Evolutionary conservation across 2,329 filamentous ascomycete species (phyloP).

Genomic region (Fusarium citri): DNA sequence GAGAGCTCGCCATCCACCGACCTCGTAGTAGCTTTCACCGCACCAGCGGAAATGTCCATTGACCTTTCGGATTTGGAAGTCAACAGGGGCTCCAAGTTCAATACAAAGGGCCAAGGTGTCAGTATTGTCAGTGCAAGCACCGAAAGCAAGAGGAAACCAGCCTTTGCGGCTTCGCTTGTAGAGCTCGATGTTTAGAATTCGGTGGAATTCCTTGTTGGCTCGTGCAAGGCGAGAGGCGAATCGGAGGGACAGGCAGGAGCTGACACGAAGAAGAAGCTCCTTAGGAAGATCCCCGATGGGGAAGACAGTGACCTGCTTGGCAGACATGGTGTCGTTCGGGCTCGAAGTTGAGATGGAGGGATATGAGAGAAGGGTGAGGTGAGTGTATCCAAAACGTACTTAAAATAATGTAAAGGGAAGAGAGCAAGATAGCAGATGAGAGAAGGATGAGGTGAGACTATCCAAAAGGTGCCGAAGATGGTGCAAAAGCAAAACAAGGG

Average conservation of each 20-base stretch:
- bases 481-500: too few relatives aligned
- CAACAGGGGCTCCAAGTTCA: neutral
- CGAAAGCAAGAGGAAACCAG: neutral
- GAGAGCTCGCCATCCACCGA: neutral
- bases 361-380: neutral
- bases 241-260: neutral
- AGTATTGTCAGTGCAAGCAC: neutral
- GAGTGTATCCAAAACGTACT: neutral
- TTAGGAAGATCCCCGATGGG: neutral
- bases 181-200: neutral
- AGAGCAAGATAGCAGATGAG: too few relatives aligned
- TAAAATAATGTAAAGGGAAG: too few relatives aligned
- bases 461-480: too few relatives aligned
- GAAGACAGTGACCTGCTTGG: neutral
- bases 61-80: neutral
- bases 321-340: neutral
- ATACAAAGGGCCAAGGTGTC: neutral
- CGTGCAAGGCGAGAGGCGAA: neutral
- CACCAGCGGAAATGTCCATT: neutral
- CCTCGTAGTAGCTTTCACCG: neutral
- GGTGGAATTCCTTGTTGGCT: neutral
- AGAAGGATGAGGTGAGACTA: too few relatives aligned
- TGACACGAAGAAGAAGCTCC: neutral
- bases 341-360: too few relatives aligned
- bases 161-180: neutral